Base-by-base conservation (phyloP, 1,284 basidiomycete genomes). In the Ustilago trichophora region DNA sequence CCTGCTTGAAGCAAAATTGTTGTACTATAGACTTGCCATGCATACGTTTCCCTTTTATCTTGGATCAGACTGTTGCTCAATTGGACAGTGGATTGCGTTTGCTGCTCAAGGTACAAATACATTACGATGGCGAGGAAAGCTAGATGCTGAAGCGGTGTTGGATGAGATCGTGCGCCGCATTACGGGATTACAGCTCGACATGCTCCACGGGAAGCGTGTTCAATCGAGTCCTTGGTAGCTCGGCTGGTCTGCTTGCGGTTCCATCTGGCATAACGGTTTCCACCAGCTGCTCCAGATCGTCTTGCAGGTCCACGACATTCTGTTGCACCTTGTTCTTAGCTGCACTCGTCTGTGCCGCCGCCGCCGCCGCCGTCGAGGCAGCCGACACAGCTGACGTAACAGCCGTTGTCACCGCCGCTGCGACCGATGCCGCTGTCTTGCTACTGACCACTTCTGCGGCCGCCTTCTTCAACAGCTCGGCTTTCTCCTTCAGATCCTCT, bases 401-500 rank as follows among this genome's bases (percentile, higher is more conserved):
- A 10, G 54, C 65, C 13, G 65, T 48, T 3, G 44, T 34, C 19
- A 58, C 38, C 16, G 35, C 36, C n/a, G 41, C 53, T 12, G 50
- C 43, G 4, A 50, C 37, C 10, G 46, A 52, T 26, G 33, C 47
- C 0, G 29, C 38, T 13, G 44, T 50, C 19, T 40, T 19, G 5
- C 38, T 48, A 8, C 46, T 36, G n/a, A n/a, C n/a, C n/a, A n/a
- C 13, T 27, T 26, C 25, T 49, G 27, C 7, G n/a, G 49, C 48
- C 18, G 33, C 34, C 13, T 65, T 19, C 24, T 53, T 49, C 36
- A 47, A 29, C 43, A 62, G 26, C 6, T 36, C 40, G 12, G 37
- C 41, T 36, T 75, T 73, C 29, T 71, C 51, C 46, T 57, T 33
- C 12, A 65, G 42, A 26, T 73, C 71, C 9, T 25, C 50, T 0